Percentiles rank a stretch among this genome's conserved stretches.
phyloP scores from a whole-genome alignment of 2,329 filamentous ascomycete species.

The Fusarium sp. region DNA sequence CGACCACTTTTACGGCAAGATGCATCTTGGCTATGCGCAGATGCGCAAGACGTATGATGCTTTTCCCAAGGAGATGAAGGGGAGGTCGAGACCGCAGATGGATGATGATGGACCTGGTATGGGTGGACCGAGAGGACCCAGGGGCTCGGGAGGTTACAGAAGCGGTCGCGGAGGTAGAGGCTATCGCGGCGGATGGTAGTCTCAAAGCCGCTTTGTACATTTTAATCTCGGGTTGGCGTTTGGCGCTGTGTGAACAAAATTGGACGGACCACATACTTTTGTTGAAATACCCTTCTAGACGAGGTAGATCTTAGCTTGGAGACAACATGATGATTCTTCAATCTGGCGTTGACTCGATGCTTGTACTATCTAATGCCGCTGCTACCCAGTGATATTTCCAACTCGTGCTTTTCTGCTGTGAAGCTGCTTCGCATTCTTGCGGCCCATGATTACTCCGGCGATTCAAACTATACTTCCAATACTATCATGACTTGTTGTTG shows the following conservation, averaged over 20 bases:
- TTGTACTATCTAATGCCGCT: slow-evolving; percentile 38
- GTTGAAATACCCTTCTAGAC: slow-evolving; percentile 42
- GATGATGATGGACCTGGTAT: slow-evolving; percentile 60
- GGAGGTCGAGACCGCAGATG: slow-evolving; percentile 71
- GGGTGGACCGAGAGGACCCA: slow-evolving; percentile 64
- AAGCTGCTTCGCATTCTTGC: slow-evolving; percentile 1
- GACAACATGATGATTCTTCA: slow-evolving; percentile 25
- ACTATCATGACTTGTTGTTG: slow-evolving; percentile 40
- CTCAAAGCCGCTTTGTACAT: neutral
- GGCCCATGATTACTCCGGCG: slow-evolving; percentile 9
- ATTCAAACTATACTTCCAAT: neutral
- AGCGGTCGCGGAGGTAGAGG: slow-evolving; percentile 64
- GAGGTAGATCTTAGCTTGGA: slow-evolving; percentile 10
- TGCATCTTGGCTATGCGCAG: slow-evolving; percentile 97
- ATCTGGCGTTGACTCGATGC: slow-evolving; percentile 37
- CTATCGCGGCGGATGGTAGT: slow-evolving; percentile 62
- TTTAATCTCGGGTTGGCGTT: slow-evolving; percentile 33
- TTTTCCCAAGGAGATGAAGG: slow-evolving; percentile 89
- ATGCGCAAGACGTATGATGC: slow-evolving; percentile 94
- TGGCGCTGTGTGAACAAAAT: slow-evolving; percentile 34
- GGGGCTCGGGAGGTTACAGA: slow-evolving; percentile 67
- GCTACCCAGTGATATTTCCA: slow-evolving; percentile 39
- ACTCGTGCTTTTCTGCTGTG: slow-evolving; percentile 14
- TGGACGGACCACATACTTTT: slow-evolving; percentile 16
- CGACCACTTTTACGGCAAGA: slow-evolving; percentile 99